phyloP scores from a whole-genome alignment of 139 green algal species.

The Chlamydomonas eustigma region DNA sequence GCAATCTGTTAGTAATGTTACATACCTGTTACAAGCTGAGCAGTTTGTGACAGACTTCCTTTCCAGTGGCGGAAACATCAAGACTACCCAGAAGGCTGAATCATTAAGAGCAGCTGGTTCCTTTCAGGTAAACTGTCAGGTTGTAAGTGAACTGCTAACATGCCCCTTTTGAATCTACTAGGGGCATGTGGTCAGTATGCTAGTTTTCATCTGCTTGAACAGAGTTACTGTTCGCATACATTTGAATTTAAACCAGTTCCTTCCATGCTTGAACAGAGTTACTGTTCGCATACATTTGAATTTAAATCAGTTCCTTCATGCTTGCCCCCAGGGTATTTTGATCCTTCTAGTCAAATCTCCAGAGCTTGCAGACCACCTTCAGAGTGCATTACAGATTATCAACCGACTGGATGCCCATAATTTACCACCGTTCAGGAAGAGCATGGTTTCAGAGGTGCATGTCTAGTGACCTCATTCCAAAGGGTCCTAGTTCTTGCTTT shows the following conservation, averaged over 20 bases:
- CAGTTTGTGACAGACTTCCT: slow-evolving; percentile 46
- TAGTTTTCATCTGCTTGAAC: too few relatives aligned
- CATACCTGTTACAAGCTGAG: slow-evolving; percentile 41
- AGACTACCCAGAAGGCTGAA: not conserved
- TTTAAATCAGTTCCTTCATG: too few relatives aligned
- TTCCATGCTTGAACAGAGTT: too few relatives aligned
- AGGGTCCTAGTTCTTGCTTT: too few relatives aligned
- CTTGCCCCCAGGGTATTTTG: slow-evolving; percentile 1
- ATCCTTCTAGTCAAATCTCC: not conserved
- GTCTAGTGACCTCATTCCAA: too few relatives aligned
- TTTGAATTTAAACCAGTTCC: too few relatives aligned
- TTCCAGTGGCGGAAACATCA: not conserved
- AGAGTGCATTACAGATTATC: not conserved
- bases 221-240: too few relatives aligned
- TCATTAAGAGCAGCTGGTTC: not conserved
- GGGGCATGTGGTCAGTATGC: too few relatives aligned
- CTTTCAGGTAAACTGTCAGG: too few relatives aligned
- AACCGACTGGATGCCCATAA: not conserved
- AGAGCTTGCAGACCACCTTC: not conserved
- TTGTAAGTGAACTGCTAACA: too few relatives aligned
- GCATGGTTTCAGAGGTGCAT: not conserved
- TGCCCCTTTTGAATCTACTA: too few relatives aligned
- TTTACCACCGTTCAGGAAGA: not conserved
- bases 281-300: too few relatives aligned
- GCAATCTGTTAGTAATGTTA: not conserved